Percentiles rank a stretch among this genome's conserved stretches.
These are phyloP conservation scores for Kwoniella dejecticola DNA, from an alignment of 768 basidiomycete genomes.

Conservation along the genomic window DNA sequence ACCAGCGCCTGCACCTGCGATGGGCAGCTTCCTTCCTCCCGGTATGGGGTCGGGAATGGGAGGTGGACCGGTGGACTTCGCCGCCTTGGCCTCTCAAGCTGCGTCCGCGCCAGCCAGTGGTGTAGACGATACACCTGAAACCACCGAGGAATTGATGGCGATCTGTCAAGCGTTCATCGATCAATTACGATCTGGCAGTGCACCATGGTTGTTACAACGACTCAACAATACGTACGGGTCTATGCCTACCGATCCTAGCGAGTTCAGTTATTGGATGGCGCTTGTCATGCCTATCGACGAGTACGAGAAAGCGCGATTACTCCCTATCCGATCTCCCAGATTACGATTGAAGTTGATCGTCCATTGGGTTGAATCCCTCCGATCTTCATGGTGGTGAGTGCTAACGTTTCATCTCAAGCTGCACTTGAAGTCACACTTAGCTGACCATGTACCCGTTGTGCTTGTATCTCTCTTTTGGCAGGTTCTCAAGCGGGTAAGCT, in stretches of 20 bases:
- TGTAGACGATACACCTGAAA: slow-evolving; percentile 43
- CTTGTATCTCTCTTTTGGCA: neutral
- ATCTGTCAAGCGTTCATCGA: slow-evolving; percentile 67
- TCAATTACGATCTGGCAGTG: slow-evolving; percentile 68
- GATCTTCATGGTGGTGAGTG: slow-evolving; percentile 56
- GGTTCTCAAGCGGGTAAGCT: slow-evolving; percentile 23
- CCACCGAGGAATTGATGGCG: slow-evolving; percentile 65
- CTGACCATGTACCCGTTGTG: no score
- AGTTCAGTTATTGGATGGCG: slow-evolving; percentile 88
- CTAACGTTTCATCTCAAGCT: neutral
- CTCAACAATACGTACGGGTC: slow-evolving; percentile 75
- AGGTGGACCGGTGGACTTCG: slow-evolving; percentile 15
- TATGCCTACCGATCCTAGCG: slow-evolving; percentile 70
- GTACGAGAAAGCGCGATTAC: slow-evolving; percentile 79
- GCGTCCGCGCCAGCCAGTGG: slow-evolving; percentile 1
- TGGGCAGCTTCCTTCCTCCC: neutral
- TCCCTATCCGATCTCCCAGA: slow-evolving; percentile 70
- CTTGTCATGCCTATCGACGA: slow-evolving; percentile 88
- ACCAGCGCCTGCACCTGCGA: neutral
- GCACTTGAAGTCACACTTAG: no score
- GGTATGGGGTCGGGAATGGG: neutral
- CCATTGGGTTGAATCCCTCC: slow-evolving; percentile 86
- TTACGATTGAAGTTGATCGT: slow-evolving; percentile 81
- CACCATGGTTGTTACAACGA: slow-evolving; percentile 91
- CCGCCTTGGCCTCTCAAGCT: slow-evolving; percentile 13